Conservation (phyloP, 106 monocot genomes). For the Amphibolis antarctica region DNA sequence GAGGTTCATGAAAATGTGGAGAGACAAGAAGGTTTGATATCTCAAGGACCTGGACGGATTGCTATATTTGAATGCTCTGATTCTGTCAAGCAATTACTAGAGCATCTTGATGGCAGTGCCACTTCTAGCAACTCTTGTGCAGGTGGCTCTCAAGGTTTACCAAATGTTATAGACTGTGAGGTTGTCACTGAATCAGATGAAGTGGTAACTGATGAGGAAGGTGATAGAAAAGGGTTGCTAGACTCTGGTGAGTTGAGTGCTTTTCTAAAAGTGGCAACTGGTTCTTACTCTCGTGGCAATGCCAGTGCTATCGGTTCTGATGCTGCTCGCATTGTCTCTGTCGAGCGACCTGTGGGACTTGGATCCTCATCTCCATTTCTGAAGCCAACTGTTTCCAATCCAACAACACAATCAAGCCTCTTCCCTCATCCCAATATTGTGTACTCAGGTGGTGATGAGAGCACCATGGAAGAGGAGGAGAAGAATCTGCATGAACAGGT, state of each 20-base stretch:
- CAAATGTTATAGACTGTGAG: conserved; percentile 32
- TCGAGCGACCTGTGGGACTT: conserved; percentile 67
- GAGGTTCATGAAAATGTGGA: conserved; percentile 17
- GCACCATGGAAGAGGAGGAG: conserved; percentile 52
- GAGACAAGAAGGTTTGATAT: conserved; percentile 19
- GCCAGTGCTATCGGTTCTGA: conserved; percentile 35
- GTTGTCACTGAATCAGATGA: conserved; percentile 43
- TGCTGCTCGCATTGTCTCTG: conserved; percentile 44
- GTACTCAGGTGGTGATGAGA: conserved; percentile 32
- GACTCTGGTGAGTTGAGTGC: conserved; percentile 76
- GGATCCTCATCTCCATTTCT: conserved; percentile 56
- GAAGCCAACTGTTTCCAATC: conserved; percentile 29
- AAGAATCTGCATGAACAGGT: conserved; percentile 74
- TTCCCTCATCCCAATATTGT: conserved; percentile 22
- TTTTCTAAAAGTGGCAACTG: conserved; percentile 65
- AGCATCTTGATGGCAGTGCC: conserved; percentile 38
- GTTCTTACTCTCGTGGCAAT: conserved; percentile 40
- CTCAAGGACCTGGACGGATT: conserved; percentile 37
- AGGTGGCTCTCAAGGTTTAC: conserved; percentile 19
- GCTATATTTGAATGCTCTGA: conserved; percentile 46
- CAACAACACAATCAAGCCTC: conserved; percentile 28
- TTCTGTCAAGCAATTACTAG: conserved; percentile 42
- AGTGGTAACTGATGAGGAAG: conserved; percentile 48
- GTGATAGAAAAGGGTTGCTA: conserved; percentile 36
- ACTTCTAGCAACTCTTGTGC: conserved; percentile 15